phyloP scores from a whole-genome alignment of 495 filamentous ascomycete species.

The Penicillium cinerascens region DNA sequence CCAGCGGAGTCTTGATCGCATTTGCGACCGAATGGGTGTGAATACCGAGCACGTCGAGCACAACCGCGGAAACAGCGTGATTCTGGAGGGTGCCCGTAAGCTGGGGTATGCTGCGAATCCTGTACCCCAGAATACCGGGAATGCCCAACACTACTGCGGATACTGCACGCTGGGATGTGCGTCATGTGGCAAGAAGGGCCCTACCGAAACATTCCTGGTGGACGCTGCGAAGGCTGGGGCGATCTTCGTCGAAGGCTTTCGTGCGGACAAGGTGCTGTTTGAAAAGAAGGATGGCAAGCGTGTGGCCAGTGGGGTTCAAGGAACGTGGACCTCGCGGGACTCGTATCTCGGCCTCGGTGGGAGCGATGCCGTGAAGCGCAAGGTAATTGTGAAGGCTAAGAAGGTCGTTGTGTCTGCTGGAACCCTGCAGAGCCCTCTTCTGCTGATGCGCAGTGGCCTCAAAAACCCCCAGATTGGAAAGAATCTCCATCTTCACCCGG shows the following conservation, averaged over 20 bases:
- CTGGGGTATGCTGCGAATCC: constrained; percentile 67
- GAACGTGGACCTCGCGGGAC: constrained; percentile 71
- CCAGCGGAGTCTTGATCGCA: constrained; percentile 70
- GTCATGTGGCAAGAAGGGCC: constrained; percentile 69
- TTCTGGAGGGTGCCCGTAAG: constrained; percentile 72
- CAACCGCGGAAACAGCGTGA: constrained; percentile 61
- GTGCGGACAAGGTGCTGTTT: constrained; percentile 65
- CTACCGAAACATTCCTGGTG: constrained; percentile 70
- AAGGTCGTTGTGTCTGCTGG: constrained; percentile 76
- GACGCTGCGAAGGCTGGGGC: constrained; percentile 75
- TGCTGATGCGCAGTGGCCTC: constrained; percentile 69
- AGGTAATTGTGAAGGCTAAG: constrained; percentile 73
- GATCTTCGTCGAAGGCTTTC: constrained; percentile 74
- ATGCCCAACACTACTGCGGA: constrained; percentile 68
- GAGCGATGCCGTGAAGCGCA: constrained; percentile 42
- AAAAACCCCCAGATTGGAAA: constrained; percentile 81
- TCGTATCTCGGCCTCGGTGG: constrained; percentile 53
- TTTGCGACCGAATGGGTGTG: constrained; percentile 76
- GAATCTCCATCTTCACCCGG: constrained; percentile 78
- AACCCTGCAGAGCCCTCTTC: constrained; percentile 67
- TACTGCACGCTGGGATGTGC: constrained; percentile 78
- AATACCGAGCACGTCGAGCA: constrained; percentile 62
- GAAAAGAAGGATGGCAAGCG: constrained; percentile 46
- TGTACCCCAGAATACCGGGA: constrained; percentile 76
- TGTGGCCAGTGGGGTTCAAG: constrained; percentile 63